Conservation (phyloP, 192 early-diverging fungal genomes). For the Coemansia sp. region DNA sequence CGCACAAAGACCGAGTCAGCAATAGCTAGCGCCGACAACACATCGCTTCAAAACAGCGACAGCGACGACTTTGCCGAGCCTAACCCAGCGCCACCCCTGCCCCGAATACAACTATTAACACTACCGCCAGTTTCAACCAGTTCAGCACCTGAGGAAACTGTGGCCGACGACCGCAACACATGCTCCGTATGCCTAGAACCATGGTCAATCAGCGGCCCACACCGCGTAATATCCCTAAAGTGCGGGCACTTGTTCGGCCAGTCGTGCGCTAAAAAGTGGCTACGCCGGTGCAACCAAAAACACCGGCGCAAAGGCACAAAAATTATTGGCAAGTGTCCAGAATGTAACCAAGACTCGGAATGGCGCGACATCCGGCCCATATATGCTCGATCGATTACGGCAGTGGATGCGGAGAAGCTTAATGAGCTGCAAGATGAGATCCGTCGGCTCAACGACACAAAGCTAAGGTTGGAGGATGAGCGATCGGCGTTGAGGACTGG, state of each 20-base stretch:
- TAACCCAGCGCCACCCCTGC: not conserved
- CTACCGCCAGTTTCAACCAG: too few relatives aligned
- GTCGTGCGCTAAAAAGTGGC: constrained; percentile 35
- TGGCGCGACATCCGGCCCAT: constrained; percentile 38
- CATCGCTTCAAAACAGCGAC: constrained; percentile 6
- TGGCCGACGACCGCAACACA: constrained; percentile 23
- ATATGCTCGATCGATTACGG: constrained; percentile 28
- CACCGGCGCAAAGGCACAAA: not conserved
- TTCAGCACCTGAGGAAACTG: not conserved
- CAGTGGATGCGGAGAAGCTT: constrained; percentile 12
- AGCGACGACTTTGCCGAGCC: constrained; percentile 26
- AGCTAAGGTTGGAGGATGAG: constrained; percentile 6
- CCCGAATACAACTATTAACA: too few relatives aligned
- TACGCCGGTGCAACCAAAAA: constrained; percentile 7
- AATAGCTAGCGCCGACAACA: not conserved
- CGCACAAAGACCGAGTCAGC: not conserved
- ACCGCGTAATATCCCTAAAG: constrained; percentile 31
- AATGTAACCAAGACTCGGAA: constrained; percentile 29
- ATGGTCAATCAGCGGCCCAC: constrained; percentile 34
- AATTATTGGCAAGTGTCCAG: constrained; percentile 27
- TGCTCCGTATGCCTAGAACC: constrained; percentile 40
- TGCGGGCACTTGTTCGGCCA: constrained; percentile 50
- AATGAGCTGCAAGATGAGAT: constrained; percentile 7
- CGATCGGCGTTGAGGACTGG: constrained; percentile 1
- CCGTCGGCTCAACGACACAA: not conserved